Conservation (phyloP, 1,139 yeast species). For the Kodamaea anthophila region DNA sequence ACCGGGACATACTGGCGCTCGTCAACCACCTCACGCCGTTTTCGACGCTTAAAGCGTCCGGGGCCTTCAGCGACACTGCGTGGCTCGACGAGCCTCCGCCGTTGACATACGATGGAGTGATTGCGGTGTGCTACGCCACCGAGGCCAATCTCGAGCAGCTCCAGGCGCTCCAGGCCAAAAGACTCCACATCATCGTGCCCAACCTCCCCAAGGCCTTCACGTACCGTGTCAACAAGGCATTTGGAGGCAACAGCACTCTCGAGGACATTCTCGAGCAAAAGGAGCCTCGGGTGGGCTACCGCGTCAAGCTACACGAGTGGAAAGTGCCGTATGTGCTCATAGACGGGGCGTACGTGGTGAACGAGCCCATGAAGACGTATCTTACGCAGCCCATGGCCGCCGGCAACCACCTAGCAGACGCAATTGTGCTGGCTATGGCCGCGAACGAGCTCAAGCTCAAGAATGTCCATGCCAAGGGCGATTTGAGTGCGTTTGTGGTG, state of each 20-base stretch:
- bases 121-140: constrained; percentile 26
- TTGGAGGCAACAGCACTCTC: constrained; percentile 14
- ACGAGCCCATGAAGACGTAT: constrained; percentile 22
- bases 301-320: constrained; percentile 30
- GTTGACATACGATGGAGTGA: constrained; percentile 24
- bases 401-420: constrained; percentile 21
- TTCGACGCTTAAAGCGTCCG: constrained; percentile 47
- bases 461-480: constrained; percentile 37
- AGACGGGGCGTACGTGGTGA: constrained; percentile 20
- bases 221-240: constrained; percentile 22
- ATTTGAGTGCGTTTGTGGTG: constrained; percentile 28
- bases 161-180: constrained; percentile 7
- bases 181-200: constrained; percentile 25
- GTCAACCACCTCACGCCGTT: constrained; percentile 61
- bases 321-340: constrained; percentile 21
- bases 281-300: constrained; percentile 15
- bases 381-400: constrained; percentile 32
- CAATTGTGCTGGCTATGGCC: constrained; percentile 19
- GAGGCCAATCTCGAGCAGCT: constrained; percentile 12
- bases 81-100: constrained; percentile 39
- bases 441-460: constrained; percentile 18
- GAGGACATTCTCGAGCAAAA: constrained; percentile 15
- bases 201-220: constrained; percentile 25
- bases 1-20: constrained; percentile 46
- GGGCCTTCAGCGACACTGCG: constrained; percentile 51